Conservation (phyloP, 2,329 filamentous ascomycete genomes). For the Xylaria sp. region DNA sequence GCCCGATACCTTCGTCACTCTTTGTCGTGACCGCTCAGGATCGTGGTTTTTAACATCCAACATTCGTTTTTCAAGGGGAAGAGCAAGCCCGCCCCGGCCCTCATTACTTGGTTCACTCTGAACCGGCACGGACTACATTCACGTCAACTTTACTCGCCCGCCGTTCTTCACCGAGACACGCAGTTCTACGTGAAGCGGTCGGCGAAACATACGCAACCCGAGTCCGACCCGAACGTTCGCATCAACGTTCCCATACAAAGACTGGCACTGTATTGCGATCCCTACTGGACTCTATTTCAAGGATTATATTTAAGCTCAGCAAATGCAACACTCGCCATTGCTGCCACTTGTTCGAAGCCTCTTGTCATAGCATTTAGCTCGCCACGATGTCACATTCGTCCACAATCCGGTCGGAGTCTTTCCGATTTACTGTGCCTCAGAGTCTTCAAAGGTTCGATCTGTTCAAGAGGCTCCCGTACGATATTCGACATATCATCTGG, state of each 20-base stretch:
- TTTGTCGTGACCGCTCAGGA: background rate
- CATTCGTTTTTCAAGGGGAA: background rate
- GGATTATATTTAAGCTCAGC: background rate
- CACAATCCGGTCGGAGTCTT: constrained; percentile 7
- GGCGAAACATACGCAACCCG: background rate
- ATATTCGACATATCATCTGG: constrained; percentile 47
- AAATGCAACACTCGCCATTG: constrained; percentile 8
- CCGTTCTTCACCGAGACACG: constrained; percentile 8
- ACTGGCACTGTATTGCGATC: background rate
- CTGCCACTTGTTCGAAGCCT: background rate
- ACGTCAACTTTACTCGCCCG: background rate
- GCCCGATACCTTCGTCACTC: background rate
- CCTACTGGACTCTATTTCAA: background rate
- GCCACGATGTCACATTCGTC: constrained; percentile 23
- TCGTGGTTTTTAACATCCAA: background rate
- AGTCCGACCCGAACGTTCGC: background rate
- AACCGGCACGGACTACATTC: background rate
- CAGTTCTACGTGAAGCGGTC: background rate
- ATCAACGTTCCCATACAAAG: background rate
- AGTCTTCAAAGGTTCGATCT: constrained; percentile 40
- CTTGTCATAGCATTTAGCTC: background rate
- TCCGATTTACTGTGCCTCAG: constrained; percentile 41
- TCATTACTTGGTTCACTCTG: background rate
- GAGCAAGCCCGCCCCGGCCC: background rate
- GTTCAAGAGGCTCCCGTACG: constrained; percentile 45